phyloP scores from a whole-genome alignment of 441 rosid species.

The Brassica balearica region DNA sequence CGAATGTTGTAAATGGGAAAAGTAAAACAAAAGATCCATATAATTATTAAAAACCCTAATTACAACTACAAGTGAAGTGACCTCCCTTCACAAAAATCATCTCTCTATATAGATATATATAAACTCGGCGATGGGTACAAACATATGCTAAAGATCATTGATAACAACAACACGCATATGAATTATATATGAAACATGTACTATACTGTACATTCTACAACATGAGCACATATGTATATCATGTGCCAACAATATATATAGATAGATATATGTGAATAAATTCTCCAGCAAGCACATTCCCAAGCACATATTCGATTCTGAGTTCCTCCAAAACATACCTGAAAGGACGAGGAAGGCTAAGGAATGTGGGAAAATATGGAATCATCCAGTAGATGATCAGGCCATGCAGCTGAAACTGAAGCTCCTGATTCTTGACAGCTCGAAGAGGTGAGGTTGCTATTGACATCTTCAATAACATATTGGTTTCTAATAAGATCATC shows the following conservation, averaged over 20 bases:
- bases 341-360: conserved; percentile 34
- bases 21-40: conserved; percentile 19
- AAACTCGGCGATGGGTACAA: conserved; percentile 28
- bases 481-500: conserved; percentile 40
- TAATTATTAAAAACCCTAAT: conserved; percentile 30
- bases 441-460: conserved; percentile 47
- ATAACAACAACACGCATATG: conserved; percentile 29
- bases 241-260: conserved; percentile 30
- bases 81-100: conserved; percentile 26
- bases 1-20: conserved; percentile 6
- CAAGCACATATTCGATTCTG: conserved; percentile 28
- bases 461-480: conserved; percentile 44
- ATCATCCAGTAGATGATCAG: conserved; percentile 62
- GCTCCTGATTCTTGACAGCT: conserved; percentile 52
- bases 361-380: conserved; percentile 65
- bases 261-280: conserved; percentile 20
- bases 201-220: conserved; percentile 35
- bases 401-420: conserved; percentile 59
- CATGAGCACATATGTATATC: conserved; percentile 17
- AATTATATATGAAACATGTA: conserved; percentile 6
- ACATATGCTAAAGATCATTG: conserved; percentile 30
- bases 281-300: conserved; percentile 37
- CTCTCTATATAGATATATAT: conserved; percentile 28
- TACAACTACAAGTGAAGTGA: conserved; percentile 24
- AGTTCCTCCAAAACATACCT: conserved; percentile 35